Base-by-base conservation (phyloP, 257 asterid genomes). In the Fraxinus cuspidata region DNA sequence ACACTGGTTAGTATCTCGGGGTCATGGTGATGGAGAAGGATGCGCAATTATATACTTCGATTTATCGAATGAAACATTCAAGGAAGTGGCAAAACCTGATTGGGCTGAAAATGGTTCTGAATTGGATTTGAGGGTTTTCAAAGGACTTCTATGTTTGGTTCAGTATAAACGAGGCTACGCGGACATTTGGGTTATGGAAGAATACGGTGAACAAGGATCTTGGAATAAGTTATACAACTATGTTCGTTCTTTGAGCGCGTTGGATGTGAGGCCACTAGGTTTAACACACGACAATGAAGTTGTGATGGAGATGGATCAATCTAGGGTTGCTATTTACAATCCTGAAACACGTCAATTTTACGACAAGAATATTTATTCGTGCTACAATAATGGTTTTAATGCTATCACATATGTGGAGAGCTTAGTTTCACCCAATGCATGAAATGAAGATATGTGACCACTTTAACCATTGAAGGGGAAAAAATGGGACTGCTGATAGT, bases 1-100 rank as follows among this genome's bases (percentile, higher is more conserved):
- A 10, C 73, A 70, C 34, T 70, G 73, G 51, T 35, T 70, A 25
- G 51, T 70, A 29, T 70, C 18, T 21, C 53, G 8, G 35, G 28
- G 49, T 42, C 49, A 35, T n/a, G 28, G 27, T 19, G 49, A 34
- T 31, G 42, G 34, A 3, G 13, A 15, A 13, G 74, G 29, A 1
- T 70, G 74, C 5, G 56, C 53, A 3, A 70, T 70, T 44, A n/a
- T 70, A 70, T 70, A 37, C 51, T 70, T 32, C 42, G 74, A 70
- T n/a, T 35, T 70, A n/a, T 11, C 10, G 1, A 19, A 70, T 25
- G 74, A 37, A 7, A 70, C 32, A 10, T 70, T 70, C 25, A 70
- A 34, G 51, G 74, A 70, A 70, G 74, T 70, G 49, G 47, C 74
- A 18, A 70, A 35, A 70, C 74, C 74, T 70, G 74, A 70, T 35